Evolutionary conservation across 2,329 filamentous ascomycete species (phyloP).

Genomic region (Fusarium anguioides): DNA sequence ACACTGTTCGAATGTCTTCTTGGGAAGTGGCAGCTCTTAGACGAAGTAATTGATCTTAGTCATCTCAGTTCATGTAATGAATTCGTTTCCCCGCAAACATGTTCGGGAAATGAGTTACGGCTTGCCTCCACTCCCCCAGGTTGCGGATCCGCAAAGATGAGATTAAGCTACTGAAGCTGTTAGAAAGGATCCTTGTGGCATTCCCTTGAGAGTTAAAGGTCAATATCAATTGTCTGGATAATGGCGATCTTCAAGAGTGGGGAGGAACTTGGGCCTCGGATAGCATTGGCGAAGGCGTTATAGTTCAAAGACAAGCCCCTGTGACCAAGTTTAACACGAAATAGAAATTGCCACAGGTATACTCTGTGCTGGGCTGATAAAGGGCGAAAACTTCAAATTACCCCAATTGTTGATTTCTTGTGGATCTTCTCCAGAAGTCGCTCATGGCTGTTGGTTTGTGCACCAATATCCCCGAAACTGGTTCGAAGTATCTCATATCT

Average conservation of each 20-base stretch:
- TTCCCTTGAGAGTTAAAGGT: neutral
- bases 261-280: neutral
- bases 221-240: neutral
- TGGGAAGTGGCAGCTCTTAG: too few species aligned
- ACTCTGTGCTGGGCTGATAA: too few species aligned
- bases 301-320: neutral
- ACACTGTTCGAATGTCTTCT: neutral
- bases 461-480: neutral
- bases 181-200: neutral
- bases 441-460: neutral
- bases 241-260: neutral
- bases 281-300: neutral
- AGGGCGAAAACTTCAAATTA: neutral
- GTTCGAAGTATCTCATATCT: neutral
- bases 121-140: conserved; percentile 2
- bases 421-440: neutral
- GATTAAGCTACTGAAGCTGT: neutral
- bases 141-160: neutral
- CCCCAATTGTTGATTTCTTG: neutral
- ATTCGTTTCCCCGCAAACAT: conserved; percentile 25
- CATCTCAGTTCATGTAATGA: conserved; percentile 1
- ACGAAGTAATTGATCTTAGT: neutral
- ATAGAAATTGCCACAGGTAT: neutral
- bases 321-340: neutral
- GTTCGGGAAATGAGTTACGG: conserved; percentile 12